Evolutionary conservation across 768 basidiomycete genomes (phyloP), one percentile per base, ranked within the genome.

Genomic region (Astraeus odoratus): DNA sequence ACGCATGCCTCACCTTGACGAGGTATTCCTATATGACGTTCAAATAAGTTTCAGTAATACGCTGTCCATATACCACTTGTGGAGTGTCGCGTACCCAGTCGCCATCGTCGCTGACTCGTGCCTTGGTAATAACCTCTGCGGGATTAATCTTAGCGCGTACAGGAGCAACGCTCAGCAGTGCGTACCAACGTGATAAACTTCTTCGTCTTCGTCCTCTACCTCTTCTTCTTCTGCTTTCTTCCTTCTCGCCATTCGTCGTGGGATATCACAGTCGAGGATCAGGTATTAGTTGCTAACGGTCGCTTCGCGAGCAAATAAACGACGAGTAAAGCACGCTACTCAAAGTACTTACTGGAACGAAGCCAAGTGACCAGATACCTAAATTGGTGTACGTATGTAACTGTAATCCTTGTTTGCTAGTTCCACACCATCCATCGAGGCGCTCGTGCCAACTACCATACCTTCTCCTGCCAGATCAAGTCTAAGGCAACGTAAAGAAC

Each of bases 121-220:
- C 81, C 42, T 67, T 71, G 5, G 67, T 74, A 50, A 83, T 76
- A 33, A 81, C 78, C 67, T 85, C 82, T 83, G 53, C 25, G 40
- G 43, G 29, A 39, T 16, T 44, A 33, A 36, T 16, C 23, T 24
- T 19, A 19, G 19, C 19, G 12, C 5, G 25, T 29, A 35, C 16
- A 22, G 24, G 16, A 44, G 20, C 25, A 10, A 23, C 13, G 7
- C 12, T 27, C 13, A 20, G 3, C 5, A 47, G 74, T 43, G n/a
- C n/a, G n/a, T 48, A 77, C 76, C 75, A 40, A 77, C 76, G 43
- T 75, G 73, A 50, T 55, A 77, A 4, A 69, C 65, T 47, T 75
- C 68, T 1, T 61, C 53, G 20, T 46, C 38, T 40, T 46, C 42
- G 2, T 43, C 57, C 50, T n/a, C n/a, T n/a, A n/a, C n/a, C n/a